Conservation (phyloP, 176 grass and related monocot species). For the Saccharum officinarum region DNA sequence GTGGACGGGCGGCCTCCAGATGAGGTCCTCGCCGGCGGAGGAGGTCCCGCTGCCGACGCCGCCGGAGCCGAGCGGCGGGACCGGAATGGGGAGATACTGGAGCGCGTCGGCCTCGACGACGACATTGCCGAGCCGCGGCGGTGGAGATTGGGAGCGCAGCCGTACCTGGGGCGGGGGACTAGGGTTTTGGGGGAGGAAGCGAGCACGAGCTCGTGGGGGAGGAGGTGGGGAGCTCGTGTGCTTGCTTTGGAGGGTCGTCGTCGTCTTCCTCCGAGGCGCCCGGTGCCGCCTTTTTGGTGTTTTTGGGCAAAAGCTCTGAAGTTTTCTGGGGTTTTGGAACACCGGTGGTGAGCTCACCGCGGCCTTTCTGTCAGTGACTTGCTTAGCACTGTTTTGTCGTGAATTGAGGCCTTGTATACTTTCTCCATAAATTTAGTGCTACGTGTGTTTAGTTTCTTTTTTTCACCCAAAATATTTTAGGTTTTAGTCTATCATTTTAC, state of each 20-base stretch:
- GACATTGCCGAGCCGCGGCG: constrained; percentile 58
- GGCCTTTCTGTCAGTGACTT: neutral
- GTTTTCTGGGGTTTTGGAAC: constrained; percentile 35
- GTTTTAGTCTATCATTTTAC: no score
- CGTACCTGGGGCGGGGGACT: neutral
- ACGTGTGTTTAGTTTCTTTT: no score
- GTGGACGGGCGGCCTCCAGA: constrained; percentile 52
- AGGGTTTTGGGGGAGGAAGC: constrained; percentile 51
- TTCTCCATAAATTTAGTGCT: no score
- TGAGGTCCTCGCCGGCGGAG: constrained; percentile 40
- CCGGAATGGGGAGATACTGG: constrained; percentile 96
- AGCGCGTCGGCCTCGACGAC: constrained; percentile 69
- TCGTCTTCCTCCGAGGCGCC: constrained; percentile 51
- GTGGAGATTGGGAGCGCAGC: neutral
- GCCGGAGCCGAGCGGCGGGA: constrained; percentile 57
- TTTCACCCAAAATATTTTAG: no score
- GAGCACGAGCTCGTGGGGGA: constrained; percentile 28
- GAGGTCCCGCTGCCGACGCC: constrained; percentile 18
- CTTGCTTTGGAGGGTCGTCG: constrained; percentile 49
- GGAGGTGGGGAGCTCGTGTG: constrained; percentile 37
- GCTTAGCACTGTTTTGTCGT: neutral
- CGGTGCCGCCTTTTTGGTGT: constrained; percentile 52
- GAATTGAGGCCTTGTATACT: no score
- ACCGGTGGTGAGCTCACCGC: constrained; percentile 40
- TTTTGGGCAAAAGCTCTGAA: constrained; percentile 32